Evolutionary conservation across 257 asterid species (phyloP), one percentile per base, ranked within the genome.

Genomic region (Petrea volubilis): DNA sequence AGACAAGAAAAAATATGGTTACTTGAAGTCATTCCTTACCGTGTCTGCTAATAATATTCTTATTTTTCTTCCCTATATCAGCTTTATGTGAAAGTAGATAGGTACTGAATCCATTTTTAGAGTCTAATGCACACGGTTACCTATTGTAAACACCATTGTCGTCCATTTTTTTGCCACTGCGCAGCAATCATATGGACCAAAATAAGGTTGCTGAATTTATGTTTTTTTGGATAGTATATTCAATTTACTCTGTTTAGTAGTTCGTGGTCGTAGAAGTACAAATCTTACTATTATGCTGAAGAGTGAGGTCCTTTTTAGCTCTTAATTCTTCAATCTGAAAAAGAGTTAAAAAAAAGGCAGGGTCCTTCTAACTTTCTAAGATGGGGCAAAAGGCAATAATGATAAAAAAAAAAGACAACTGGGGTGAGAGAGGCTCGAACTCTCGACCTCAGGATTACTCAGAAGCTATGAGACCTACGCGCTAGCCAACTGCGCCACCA

Each of bases 401-500:
- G 20, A 14, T 20, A 44, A 44, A 44, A 40, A 40, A 7, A 44
- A 6, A 15, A 3, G 15, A 14, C n/a, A n/a, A n/a, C n/a, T 80
- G 89, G 83, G 86, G 84, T 76, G 84, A 78, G 86, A 76, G 86
- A 84, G 86, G 82, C 84, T 84, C 82, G 84, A 84, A 81, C 86
- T 81, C 86, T 84, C 84, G 86, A 80, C 86, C 88, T 83, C 84
- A 78, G 79, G 86, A 80, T 84, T 0, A 80, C 89, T 78, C 89
- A 41, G 23, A 55, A 82, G 92, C 96, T 90, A 90, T 87, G 96
- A 90, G 95, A 87, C 95, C 98, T 87, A 88, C 98, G 93, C 95
- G 93, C 95, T 88, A 93, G 87, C 96, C 96, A 87, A 93, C 96
- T 93, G 96, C 96, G 94, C 96, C 96, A 88, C 92, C 95, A 85